Evolutionary conservation across 2,329 filamentous ascomycete genomes (phyloP).

Genomic region (Paracorniculantispora psalliotae): DNA sequence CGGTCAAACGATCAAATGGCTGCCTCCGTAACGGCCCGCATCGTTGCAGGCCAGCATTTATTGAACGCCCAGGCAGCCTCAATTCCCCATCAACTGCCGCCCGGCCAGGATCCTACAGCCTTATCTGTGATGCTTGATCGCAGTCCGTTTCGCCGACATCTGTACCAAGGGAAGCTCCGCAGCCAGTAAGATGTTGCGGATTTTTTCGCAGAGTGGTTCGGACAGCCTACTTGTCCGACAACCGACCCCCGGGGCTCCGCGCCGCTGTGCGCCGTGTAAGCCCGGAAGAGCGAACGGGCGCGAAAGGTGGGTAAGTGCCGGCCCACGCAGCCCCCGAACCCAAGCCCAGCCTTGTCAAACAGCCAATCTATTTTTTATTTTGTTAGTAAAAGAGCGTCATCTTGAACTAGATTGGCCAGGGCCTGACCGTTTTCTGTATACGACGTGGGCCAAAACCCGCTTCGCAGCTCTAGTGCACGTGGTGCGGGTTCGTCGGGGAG

Average conservation of each 20-base stretch:
- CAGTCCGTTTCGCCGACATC: neutral
- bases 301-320: neutral
- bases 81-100: neutral
- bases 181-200: neutral
- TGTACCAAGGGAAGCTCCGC: neutral
- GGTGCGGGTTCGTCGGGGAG: slow-evolving; percentile 3
- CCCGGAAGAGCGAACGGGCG: neutral
- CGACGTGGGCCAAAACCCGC: neutral
- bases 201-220: neutral
- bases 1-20: neutral
- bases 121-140: neutral
- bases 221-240: neutral
- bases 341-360: neutral
- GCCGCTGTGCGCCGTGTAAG: neutral
- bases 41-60: neutral
- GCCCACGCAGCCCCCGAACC: neutral
- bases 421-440: neutral
- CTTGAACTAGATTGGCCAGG: neutral
- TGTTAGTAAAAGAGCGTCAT: neutral
- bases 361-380: neutral
- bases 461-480: neutral
- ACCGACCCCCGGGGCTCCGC: neutral
- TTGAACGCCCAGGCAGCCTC: neutral
- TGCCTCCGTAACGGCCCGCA: neutral
- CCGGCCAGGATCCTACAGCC: neutral